Evolutionary conservation across 257 asterid species (phyloP).

Genomic region (Ehretia macrophylla): DNA sequence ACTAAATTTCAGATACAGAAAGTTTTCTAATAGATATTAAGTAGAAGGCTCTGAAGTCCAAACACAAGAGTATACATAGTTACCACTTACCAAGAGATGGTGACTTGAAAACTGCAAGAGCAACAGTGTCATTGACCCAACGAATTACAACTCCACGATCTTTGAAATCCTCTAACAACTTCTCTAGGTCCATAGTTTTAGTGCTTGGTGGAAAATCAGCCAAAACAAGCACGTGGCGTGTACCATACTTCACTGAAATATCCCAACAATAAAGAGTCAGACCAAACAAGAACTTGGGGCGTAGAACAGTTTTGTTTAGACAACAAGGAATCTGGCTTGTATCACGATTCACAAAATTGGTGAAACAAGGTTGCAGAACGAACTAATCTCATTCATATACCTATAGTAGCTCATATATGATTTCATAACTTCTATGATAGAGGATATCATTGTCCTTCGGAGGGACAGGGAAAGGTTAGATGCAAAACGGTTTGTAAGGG

Average conservation of each 20-base stretch:
- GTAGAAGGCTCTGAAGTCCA: constrained; percentile 4
- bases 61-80: background rate
- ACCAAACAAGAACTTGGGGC: background rate
- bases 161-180: constrained; percentile 57
- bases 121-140: constrained; percentile 81
- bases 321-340: background rate
- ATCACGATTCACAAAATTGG: too few species aligned
- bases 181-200: constrained; percentile 72
- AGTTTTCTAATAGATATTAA: constrained; percentile 1
- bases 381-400: too few species aligned
- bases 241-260: constrained; percentile 35
- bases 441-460: too few species aligned
- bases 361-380: too few species aligned
- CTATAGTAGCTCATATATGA: too few species aligned
- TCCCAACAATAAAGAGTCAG: constrained; percentile 3
- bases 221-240: constrained; percentile 75
- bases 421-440: too few species aligned
- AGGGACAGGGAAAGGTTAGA: too few species aligned
- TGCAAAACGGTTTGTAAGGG: too few species aligned
- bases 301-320: background rate
- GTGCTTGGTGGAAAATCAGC: constrained; percentile 66
- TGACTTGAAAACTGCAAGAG: constrained; percentile 86
- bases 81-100: constrained; percentile 62
- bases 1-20: background rate
- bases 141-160: constrained; percentile 63